These are phyloP conservation scores for Barnettozyma sucrosica DNA, from an alignment of 805 yeast species.

Conservation along the genomic window DNA sequence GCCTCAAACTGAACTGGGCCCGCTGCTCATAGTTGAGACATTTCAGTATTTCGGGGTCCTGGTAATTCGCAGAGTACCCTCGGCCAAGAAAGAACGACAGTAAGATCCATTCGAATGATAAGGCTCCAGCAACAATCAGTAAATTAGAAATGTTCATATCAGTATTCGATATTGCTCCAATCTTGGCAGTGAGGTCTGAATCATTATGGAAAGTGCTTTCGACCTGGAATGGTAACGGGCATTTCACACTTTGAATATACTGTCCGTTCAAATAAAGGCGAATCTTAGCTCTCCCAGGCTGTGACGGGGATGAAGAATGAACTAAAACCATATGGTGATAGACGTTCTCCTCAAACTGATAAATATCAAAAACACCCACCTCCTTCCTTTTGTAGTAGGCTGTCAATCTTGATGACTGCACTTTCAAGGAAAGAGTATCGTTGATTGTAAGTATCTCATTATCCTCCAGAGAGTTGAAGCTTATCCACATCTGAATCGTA, in stretches of 20 bases:
- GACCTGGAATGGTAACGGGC: constrained; percentile 16
- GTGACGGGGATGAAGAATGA: constrained; percentile 12
- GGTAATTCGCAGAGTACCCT: constrained; percentile 43
- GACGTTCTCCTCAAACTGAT: constrained; percentile 11
- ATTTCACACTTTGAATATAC: constrained; percentile 16
- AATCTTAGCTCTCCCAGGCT: constrained; percentile 15
- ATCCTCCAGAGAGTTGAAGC: constrained; percentile 25
- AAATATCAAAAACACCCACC: constrained; percentile 15
- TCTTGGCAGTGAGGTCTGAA: background rate
- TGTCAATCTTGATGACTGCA: constrained; percentile 30
- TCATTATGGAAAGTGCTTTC: constrained; percentile 2
- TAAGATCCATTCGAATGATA: constrained; percentile 46
- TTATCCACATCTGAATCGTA: constrained; percentile 27
- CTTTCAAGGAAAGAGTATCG: constrained; percentile 16
- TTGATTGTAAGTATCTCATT: constrained; percentile 25
- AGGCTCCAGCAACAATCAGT: constrained; percentile 32
- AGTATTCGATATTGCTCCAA: constrained; percentile 11
- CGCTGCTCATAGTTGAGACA: constrained; percentile 36
- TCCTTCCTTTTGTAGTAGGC: constrained; percentile 15
- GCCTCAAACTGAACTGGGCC: constrained; percentile 31
- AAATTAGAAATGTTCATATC: constrained; percentile 28
- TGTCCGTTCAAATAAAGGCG: constrained; percentile 16
- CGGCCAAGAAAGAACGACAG: constrained; percentile 43
- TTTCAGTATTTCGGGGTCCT: constrained; percentile 33
- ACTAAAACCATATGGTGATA: constrained; percentile 20